Evolutionary conservation across 345 rosid genomes (phyloP), one percentile per base, ranked within the genome.

Genomic region (Moricandia arvensis): DNA sequence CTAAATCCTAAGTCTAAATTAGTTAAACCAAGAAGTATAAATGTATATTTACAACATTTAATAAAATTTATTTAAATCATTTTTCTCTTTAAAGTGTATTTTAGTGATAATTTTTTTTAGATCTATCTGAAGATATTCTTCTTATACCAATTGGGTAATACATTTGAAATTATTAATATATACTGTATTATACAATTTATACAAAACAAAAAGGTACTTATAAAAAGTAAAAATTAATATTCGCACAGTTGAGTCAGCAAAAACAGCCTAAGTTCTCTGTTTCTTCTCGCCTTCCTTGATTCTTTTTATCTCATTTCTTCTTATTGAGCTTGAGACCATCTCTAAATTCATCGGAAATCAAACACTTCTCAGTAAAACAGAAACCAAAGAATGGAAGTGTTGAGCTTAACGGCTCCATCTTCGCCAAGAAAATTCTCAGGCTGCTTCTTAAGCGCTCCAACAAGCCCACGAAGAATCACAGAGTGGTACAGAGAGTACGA

Each of bases 341-440:
- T 74, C 66, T 55, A 17, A 10, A 47, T 59, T 4, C 73, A 53
- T 18, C 31, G 17, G 64, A 21, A 21, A 21, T 21, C 24, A 21
- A 21, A 21, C 24, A 21, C 24, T 59, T 6, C 37, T 27, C 24
- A 45, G 57, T 43, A 10, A 21, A 21, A 21, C 24, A 21, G 24
- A 21, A 21, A 21, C 24, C 24, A 29, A 57, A 68, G 31, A 62
- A 71, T 91, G 91, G 87, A 86, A 72, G 85, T 91, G 13, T 38
- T 79, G 68, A 93, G 96, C 11, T 74, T 84, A 59, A 87, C 85
- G 27, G 85, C 88, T 62, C 98, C 98, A 0, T 81, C 96, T 6
- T 82, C 97, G 0, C 98, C 95, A 0, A 77, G 73, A 8, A 80
- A 92, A 5, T 87, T 86, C 12, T 87, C 91, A 2, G 85, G 86